A percentile compares a stretch with the other conserved stretches of the same genome.
Evolutionary conservation across 73 alveolate species (phyloP).

Genomic region (Tetrahymena malaccensis): DNA sequence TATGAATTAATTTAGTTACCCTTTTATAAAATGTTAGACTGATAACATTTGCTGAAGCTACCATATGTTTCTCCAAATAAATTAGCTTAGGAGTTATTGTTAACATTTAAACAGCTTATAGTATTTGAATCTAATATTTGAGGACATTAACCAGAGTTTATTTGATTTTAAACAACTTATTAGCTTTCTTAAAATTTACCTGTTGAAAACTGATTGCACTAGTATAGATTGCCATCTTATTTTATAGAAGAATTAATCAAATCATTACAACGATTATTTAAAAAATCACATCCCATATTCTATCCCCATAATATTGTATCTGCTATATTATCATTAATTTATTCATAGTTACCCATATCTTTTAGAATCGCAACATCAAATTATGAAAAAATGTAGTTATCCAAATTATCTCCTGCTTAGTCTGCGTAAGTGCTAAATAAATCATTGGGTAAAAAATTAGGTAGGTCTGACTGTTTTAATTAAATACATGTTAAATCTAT

Average conservation of each 20-base stretch:
- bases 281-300: neutral
- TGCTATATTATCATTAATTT: neutral
- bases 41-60: neutral
- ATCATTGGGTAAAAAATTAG: neutral
- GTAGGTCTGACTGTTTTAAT: neutral
- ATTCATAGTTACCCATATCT: neutral
- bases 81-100: neutral
- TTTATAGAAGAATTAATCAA: neutral
- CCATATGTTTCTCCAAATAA: neutral
- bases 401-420: neutral
- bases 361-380: neutral
- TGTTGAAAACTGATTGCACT: neutral
- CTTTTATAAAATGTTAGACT: neutral
- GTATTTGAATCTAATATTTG: neutral
- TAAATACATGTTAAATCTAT: neutral
- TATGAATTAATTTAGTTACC: neutral
- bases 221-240: neutral
- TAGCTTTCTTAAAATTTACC: neutral
- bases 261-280: neutral
- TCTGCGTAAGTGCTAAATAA: neutral
- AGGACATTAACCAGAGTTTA: neutral
- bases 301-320: neutral
- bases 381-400: neutral
- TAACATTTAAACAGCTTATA: neutral
- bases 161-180: neutral